Percentiles rank a stretch among this genome's conserved stretches.
phyloP scores from a whole-genome alignment of 164 flowering plant genomes.

The Pachysandra terminalis region DNA sequence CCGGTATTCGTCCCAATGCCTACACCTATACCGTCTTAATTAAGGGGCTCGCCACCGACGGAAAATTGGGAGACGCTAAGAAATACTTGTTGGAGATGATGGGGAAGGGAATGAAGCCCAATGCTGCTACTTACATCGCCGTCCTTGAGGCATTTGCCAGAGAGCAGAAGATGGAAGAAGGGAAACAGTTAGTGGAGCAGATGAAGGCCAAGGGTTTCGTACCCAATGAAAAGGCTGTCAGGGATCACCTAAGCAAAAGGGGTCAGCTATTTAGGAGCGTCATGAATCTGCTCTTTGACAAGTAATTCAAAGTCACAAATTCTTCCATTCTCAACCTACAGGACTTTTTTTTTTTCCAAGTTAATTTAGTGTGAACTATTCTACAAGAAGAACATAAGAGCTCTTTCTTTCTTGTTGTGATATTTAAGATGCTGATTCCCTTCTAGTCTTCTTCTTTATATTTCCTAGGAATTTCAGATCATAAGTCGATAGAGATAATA shows the following conservation, averaged over 20 bases:
- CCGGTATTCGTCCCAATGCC: slow-evolving; percentile 78
- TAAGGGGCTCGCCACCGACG: slow-evolving; percentile 52
- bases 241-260: slow-evolving; percentile 54
- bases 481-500: too few relatives aligned
- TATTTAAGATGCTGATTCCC: too few relatives aligned
- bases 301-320: slow-evolving; percentile 11
- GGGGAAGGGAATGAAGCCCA: slow-evolving; percentile 57
- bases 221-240: slow-evolving; percentile 52
- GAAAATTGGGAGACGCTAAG: slow-evolving; percentile 46
- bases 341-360: too few relatives aligned
- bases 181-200: slow-evolving; percentile 44
- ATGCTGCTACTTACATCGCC: slow-evolving; percentile 44
- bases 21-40: slow-evolving; percentile 70
- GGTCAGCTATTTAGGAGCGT: slow-evolving; percentile 47
- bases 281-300: slow-evolving; percentile 48
- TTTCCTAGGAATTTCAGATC: too few relatives aligned
- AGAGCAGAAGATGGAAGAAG: slow-evolving; percentile 53
- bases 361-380: too few relatives aligned
- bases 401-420: too few relatives aligned
- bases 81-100: slow-evolving; percentile 76
- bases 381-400: too few relatives aligned
- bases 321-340: too few relatives aligned
- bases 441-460: too few relatives aligned
- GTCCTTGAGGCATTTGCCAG: slow-evolving; percentile 58
- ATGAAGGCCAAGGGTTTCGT: slow-evolving; percentile 59